A percentile compares a stretch with the other conserved stretches of the same genome.
phyloP scores from a whole-genome alignment of 345 rosid genomes.

The Bruguiera sexangula region DNA sequence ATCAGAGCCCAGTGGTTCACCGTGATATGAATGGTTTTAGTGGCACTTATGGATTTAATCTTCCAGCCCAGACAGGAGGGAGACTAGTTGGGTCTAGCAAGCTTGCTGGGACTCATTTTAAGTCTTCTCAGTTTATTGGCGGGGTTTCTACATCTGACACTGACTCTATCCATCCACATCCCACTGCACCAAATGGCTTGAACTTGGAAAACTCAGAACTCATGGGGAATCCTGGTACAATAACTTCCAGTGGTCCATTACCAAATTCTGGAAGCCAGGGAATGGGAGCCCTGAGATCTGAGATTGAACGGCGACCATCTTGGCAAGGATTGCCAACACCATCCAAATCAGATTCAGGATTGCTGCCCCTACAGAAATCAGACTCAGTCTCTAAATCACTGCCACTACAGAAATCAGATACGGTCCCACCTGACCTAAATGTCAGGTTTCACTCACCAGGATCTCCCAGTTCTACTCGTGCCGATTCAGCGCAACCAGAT shows the following conservation, averaged over 20 bases:
- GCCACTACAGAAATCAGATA: slow-evolving; percentile 23
- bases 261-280: slow-evolving; percentile 17
- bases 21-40: slow-evolving; percentile 44
- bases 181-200: slow-evolving; percentile 3
- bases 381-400: neutral
- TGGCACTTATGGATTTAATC: slow-evolving; percentile 32
- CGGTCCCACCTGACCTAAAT: slow-evolving; percentile 47
- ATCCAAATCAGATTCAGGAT: neutral
- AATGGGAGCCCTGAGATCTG: neutral
- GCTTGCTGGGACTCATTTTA: slow-evolving; percentile 32
- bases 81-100: slow-evolving; percentile 26
- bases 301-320: slow-evolving; percentile 5
- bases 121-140: slow-evolving; percentile 28
- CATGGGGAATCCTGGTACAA: slow-evolving; percentile 15
- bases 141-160: slow-evolving; percentile 20
- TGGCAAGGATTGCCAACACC: slow-evolving; percentile 24
- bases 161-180: slow-evolving; percentile 18
- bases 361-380: slow-evolving; percentile 10
- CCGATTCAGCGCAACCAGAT: slow-evolving; percentile 48
- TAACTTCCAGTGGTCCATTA: slow-evolving; percentile 7
- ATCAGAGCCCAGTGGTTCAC: slow-evolving; percentile 18
- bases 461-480: slow-evolving; percentile 38
- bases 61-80: slow-evolving; percentile 37
- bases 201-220: slow-evolving; percentile 25
- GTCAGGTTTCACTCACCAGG: slow-evolving; percentile 45